phyloP scores from a whole-genome alignment of 179 eudicot species.

The Amaranthus tricolor region DNA sequence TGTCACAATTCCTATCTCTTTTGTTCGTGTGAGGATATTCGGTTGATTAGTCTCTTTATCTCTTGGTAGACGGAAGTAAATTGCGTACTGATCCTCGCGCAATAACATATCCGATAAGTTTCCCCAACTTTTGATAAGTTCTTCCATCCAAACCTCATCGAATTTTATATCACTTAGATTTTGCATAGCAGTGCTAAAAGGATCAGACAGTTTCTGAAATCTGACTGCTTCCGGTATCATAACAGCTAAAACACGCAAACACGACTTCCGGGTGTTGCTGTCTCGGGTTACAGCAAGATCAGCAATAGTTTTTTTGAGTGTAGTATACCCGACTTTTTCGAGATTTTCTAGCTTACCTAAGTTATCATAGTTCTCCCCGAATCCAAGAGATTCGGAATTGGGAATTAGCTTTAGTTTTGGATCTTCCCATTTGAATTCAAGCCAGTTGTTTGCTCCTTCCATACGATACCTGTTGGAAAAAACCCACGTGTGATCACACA shows the following conservation, averaged over 20 bases:
- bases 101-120: conserved; percentile 15
- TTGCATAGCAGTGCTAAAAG: not conserved
- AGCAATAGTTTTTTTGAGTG: not conserved
- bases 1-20: conserved; percentile 14
- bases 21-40: not conserved
- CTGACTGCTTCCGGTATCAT: conserved; percentile 14
- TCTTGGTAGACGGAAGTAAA: conserved; percentile 10
- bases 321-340: conserved; percentile 9
- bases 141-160: conserved; percentile 14
- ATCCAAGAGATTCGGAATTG: conserved; percentile 5
- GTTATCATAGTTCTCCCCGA: conserved; percentile 13
- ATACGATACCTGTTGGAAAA: not conserved
- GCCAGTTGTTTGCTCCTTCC: conserved; percentile 5
- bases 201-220: conserved; percentile 16
- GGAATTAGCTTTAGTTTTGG: not conserved
- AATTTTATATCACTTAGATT: not conserved
- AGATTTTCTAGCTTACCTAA: conserved; percentile 13
- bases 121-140: conserved; percentile 1
- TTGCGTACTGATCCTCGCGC: conserved; percentile 14
- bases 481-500: too few relatives aligned
- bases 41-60: not conserved
- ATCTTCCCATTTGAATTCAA: conserved; percentile 11
- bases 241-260: conserved; percentile 9
- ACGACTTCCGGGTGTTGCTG: conserved; percentile 3
- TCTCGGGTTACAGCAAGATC: conserved; percentile 7